A percentile compares a stretch with the other conserved stretches of the same genome.
Conservation (phyloP, 192 early-diverging fungal genomes). For the Kickxella alabastrina region DNA sequence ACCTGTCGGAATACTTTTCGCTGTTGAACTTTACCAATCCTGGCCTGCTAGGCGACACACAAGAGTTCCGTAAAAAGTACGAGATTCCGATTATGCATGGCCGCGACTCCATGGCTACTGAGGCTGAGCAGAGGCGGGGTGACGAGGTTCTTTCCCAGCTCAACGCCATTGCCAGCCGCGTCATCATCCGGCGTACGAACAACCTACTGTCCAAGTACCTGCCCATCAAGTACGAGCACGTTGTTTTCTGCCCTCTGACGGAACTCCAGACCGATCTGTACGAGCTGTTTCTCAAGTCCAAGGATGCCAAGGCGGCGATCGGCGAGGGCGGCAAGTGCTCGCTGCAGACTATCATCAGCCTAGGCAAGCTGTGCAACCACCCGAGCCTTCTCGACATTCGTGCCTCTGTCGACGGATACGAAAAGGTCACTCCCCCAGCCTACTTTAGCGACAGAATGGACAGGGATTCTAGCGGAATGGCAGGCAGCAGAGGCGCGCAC, state of each 20-base stretch:
- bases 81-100: conserved; percentile 93
- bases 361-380: conserved; percentile 98
- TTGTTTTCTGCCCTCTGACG: conserved; percentile 89
- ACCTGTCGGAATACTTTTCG: conserved; percentile 89
- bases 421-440: conserved; percentile 52
- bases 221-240: conserved; percentile 95
- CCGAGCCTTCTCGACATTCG: conserved; percentile 79
- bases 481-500: conserved; percentile 4
- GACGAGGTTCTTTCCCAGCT: conserved; percentile 86
- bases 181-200: conserved; percentile 96
- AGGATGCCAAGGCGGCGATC: conserved; percentile 52
- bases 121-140: conserved; percentile 69
- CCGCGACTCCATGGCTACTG: conserved; percentile 84
- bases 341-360: conserved; percentile 80
- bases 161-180: conserved; percentile 80
- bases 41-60: conserved; percentile 77
- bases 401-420: conserved; percentile 57
- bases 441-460: conserved; percentile 48
- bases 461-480: background rate
- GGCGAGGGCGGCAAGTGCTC: conserved; percentile 77
- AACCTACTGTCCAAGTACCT: conserved; percentile 96
- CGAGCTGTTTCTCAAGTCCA: conserved; percentile 72
- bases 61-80: conserved; percentile 89
- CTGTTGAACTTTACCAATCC: conserved; percentile 95
- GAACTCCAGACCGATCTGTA: conserved; percentile 78